Percentiles rank a stretch among this genome's conserved stretches.
Conservation (phyloP, 805 yeast species). For the Schizosaccharomyces osmophilus region DNA sequence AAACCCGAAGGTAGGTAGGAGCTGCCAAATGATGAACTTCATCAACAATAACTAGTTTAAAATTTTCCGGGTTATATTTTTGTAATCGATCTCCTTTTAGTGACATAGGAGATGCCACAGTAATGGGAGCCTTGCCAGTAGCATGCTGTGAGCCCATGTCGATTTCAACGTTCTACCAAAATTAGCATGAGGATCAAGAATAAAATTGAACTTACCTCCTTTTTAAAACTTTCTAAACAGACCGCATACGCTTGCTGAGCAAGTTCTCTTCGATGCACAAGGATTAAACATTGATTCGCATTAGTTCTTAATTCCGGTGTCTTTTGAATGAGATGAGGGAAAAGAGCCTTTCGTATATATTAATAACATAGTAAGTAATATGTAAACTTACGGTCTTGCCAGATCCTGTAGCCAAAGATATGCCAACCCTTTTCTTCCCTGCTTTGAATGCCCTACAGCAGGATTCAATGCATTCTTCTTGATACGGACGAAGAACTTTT, state of each 20-base stretch:
- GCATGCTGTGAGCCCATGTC: constrained; percentile 42
- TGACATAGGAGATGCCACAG: constrained; percentile 58
- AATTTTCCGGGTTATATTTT: constrained; percentile 31
- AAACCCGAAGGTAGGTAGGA: constrained; percentile 30
- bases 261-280: constrained; percentile 66
- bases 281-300: constrained; percentile 24
- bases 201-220: constrained; percentile 9
- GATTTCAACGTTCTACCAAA: constrained; percentile 22
- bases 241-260: constrained; percentile 42
- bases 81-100: constrained; percentile 25
- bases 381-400: constrained; percentile 73
- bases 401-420: constrained; percentile 78
- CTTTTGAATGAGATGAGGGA: constrained; percentile 10
- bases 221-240: constrained; percentile 25
- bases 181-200: background rate
- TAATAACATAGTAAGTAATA: no score
- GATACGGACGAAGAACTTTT: constrained; percentile 25
- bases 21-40: constrained; percentile 89
- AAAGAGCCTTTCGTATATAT: constrained; percentile 4
- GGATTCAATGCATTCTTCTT: constrained; percentile 37
- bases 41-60: constrained; percentile 55
- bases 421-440: constrained; percentile 40
- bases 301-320: constrained; percentile 15
- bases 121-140: constrained; percentile 27
- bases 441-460: constrained; percentile 25